Percentiles rank a stretch among this genome's conserved stretches.
These are phyloP conservation scores for Aspergillus haitiensis DNA, from an alignment of 495 filamentous ascomycete species.

Conservation along the genomic window DNA sequence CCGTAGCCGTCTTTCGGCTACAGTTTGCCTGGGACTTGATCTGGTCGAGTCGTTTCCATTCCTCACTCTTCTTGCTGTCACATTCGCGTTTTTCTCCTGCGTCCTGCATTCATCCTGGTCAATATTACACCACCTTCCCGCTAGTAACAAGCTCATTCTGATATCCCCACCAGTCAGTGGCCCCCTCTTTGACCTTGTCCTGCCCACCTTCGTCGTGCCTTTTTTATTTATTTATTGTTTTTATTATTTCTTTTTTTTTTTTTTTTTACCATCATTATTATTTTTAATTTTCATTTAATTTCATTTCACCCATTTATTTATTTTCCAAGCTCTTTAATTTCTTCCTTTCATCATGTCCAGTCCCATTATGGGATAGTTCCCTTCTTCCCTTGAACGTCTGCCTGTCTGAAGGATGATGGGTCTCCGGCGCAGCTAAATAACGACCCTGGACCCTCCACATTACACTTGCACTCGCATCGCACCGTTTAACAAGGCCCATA, in stretches of 20 bases:
- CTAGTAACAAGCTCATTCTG: conserved; percentile 40
- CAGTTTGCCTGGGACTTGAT: conserved; percentile 3
- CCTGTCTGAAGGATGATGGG: conserved; percentile 32
- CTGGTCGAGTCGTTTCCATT: conserved; percentile 13
- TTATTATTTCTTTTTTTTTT: conserved; percentile 18
- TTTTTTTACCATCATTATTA: conserved; percentile 17
- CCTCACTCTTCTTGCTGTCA: conserved; percentile 18
- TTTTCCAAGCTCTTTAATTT: conserved; percentile 16
- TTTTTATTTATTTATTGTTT: conserved; percentile 24
- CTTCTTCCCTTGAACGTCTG: conserved; percentile 11
- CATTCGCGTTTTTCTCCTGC: conserved; percentile 28
- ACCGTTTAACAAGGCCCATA: conserved; percentile 36
- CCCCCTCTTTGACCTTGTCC: conserved; percentile 21
- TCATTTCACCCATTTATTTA: conserved; percentile 8
- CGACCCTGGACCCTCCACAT: conserved; percentile 49
- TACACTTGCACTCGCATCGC: conserved; percentile 34
- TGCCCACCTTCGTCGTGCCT: conserved; percentile 18
- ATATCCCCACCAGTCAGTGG: conserved; percentile 30
- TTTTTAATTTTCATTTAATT: conserved; percentile 2
- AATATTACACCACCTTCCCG: conserved; percentile 47
- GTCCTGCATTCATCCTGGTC: conserved; percentile 45
- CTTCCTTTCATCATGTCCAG: conserved; percentile 18
- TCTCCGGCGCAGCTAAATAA: conserved; percentile 48
- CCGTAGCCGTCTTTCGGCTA: conserved; percentile 5
- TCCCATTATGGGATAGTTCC: conserved; percentile 22